Conservation (phyloP, 2,329 filamentous ascomycete species). For the Diaporthe sp. region DNA sequence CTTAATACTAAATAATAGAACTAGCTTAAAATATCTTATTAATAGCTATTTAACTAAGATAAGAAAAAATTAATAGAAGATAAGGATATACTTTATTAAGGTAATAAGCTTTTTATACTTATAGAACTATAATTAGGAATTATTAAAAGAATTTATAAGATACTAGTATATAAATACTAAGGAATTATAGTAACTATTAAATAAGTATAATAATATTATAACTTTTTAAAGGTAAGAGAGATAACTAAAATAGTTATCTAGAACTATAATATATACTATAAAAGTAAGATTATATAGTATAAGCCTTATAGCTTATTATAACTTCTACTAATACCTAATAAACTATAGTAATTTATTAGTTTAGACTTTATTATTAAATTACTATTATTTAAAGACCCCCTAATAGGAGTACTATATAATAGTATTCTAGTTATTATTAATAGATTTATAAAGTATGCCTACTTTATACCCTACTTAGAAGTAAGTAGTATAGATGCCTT, state of each 20-base stretch:
- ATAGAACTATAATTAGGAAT: not conserved
- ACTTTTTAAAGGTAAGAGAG: not conserved
- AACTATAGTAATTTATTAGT: slow-evolving; percentile 10
- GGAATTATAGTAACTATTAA: slow-evolving; percentile 2
- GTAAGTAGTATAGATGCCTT: too few species aligned
- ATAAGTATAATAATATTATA: not conserved
- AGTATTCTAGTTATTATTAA: slow-evolving; percentile 8
- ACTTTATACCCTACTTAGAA: too few species aligned
- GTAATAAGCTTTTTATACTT: not conserved
- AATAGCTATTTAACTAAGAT: not conserved
- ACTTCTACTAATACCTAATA: not conserved
- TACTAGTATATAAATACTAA: not conserved
- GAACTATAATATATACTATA: not conserved
- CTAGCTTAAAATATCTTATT: not conserved
- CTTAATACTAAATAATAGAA: too few species aligned
- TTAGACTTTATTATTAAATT: too few species aligned
- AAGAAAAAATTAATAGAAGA: not conserved
- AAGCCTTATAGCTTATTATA: not conserved
- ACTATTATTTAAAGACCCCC: not conserved
- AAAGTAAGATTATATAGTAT: not conserved
- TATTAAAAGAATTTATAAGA: slow-evolving; percentile 6
- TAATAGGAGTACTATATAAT: not conserved
- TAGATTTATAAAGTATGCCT: too few species aligned
- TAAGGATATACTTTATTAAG: not conserved
- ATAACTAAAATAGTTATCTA: not conserved